Conservation (phyloP, 805 yeast species). For the Sugiyamaella boreocaroliniensis region DNA sequence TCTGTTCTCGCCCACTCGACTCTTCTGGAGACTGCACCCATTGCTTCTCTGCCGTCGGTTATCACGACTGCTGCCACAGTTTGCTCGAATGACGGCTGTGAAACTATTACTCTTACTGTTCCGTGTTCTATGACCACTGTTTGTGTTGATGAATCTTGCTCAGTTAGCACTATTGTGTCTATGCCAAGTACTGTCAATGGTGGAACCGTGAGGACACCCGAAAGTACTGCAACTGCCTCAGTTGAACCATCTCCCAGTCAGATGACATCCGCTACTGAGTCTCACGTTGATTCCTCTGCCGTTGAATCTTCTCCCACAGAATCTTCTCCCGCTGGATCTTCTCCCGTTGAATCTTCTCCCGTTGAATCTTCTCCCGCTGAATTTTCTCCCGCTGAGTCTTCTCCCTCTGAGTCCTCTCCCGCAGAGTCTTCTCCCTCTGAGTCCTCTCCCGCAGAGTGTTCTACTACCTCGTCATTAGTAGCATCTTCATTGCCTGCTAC, state of each 20-base stretch:
- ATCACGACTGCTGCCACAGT: neutral
- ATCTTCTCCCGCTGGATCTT: conserved; percentile 1
- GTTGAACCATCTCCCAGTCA: too few relatives aligned
- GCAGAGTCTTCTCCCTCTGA: conserved; percentile 32
- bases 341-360: conserved; percentile 38
- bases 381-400: conserved; percentile 33
- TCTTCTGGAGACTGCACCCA: too few relatives aligned
- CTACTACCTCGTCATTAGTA: too few relatives aligned
- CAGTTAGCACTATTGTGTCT: neutral
- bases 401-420: conserved; percentile 28
- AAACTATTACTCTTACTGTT: neutral
- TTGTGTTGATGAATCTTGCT: neutral
- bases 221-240: too few relatives aligned
- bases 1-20: too few relatives aligned
- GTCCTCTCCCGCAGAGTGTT: too few relatives aligned
- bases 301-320: neutral
- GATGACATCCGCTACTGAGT: too few relatives aligned
- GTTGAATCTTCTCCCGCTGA: conserved; percentile 59
- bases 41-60: too few relatives aligned
- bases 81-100: neutral
- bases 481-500: too few relatives aligned
- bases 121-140: neutral
- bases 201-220: too few relatives aligned
- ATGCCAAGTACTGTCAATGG: too few relatives aligned
- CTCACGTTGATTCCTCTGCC: neutral